Base-by-base conservation (phyloP, 495 filamentous ascomycete species). In the Patellaria atrata region DNA sequence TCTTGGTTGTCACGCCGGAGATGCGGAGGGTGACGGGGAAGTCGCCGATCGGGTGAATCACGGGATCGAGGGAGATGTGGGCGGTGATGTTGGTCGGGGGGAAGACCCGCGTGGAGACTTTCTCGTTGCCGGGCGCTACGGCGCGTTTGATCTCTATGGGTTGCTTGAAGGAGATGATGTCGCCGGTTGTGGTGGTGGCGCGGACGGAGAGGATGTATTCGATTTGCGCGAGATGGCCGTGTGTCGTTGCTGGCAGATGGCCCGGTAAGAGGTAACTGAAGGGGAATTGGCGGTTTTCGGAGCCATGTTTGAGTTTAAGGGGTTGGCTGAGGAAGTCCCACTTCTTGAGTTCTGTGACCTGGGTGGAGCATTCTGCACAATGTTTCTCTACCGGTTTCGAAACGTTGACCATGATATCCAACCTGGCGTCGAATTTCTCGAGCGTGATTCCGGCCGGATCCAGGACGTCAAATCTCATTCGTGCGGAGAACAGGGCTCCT, bases 21-120 rank as follows among this genome's bases (percentile, higher is more conserved):
- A 97, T 61, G 7, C 76, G 73, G 55, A 94, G 70, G 18, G 74
- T 63, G 17, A 94, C 65, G 2, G 64, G 79, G 53, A 91, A 84
- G 40, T 71, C 75, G 51, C 82, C 82, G 30, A 89, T 82, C 9
- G 89, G 86, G 59, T 96, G 75, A 27, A 94, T 74, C 33, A 91
- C 69, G 13, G 79, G 69, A 7, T 83, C 76, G 22, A 89, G 74
- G 34, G 80, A 69, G 44, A 89, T 73, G 45, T 71, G 73, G 24
- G 82, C 81, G 30, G 79, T 82, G 38, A 99, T 73, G 52, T 85
- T 86, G 37, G 89, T 99, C 0, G 89, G 89, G 22, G 89, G 89
- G 60, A 99, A 99, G 41, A 96, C 77, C 45, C 89, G 85, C 30
- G 91, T 71, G 12, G 79, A 85, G 37, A 64, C 61, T 49, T 73